Evolutionary conservation across 2,329 filamentous ascomycete genomes (phyloP).

Genomic region (Fusarium fujikuroi): DNA sequence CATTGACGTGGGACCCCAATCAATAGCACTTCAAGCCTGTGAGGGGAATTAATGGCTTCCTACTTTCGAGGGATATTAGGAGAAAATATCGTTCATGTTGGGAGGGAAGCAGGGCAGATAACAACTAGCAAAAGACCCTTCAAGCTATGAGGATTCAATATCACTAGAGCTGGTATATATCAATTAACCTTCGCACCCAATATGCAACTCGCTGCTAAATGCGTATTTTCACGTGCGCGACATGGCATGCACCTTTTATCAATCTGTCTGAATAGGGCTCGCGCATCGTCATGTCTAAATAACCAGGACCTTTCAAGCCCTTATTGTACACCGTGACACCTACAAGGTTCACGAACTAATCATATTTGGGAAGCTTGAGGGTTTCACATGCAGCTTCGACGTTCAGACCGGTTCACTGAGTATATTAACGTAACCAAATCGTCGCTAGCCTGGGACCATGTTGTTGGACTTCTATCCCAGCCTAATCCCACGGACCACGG

Average conservation of each 20-base stretch:
- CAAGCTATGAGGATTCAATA: too few species aligned
- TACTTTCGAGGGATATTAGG: too few species aligned
- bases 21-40: rapidly evolving
- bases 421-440: background rate
- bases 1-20: background rate
- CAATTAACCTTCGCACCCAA: background rate
- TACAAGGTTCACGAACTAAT: too few species aligned
- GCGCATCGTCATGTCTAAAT: background rate
- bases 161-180: background rate
- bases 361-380: rapidly evolving
- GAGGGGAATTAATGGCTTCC: rapidly evolving
- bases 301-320: background rate
- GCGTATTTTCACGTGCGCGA: rapidly evolving
- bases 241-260: rapidly evolving
- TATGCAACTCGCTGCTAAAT: rapidly evolving
- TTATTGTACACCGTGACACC: rapidly evolving
- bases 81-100: background rate
- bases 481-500: rapidly evolving
- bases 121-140: background rate
- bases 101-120: background rate
- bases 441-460: rapidly evolving
- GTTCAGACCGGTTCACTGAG: background rate
- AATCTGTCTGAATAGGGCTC: rapidly evolving
- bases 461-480: rapidly evolving
- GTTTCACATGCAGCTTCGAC: rapidly evolving